Base-by-base conservation (phyloP, 768 basidiomycete genomes). In the Russula ochroleuca region DNA sequence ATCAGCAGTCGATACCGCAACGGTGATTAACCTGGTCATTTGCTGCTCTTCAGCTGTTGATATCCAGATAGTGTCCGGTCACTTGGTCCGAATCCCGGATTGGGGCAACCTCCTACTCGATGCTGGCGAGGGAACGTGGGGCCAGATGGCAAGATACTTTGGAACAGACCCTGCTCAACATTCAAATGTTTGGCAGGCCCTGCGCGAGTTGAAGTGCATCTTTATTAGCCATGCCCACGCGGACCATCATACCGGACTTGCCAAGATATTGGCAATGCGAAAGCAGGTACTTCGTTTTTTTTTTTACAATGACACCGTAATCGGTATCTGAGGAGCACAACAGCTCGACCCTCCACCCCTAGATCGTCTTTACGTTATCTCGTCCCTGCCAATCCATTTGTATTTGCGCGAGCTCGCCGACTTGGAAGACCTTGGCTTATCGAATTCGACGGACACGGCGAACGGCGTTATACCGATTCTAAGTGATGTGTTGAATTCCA, bases 151-250 rank as follows among this genome's bases (percentile, higher is more conserved):
- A 3, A 81, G 96, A 4, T 82, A 86, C 53, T 95, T 87, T 70
- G 94, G 94, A 1, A 70, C 77, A 19, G 78, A 81, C 40, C 70
- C 68, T 5, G 64, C 69, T 1, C 69, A 70, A 5, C 62, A 73
- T 0, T 66, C 70, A 11, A 79, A 78, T 59, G 83, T 83, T 3
- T 83, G 83, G 79, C 71, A 83, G 14, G 78, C 87, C 15, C 76
- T 94, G 57, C 77, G 85, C n/a, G 78, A 88, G 55, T 73, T 94
- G 14, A 87, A 83, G 69, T 85, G 90, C 71, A 81, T 98, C 41
- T 97, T 87, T 73, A 78, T 96, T 64, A 93, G 90, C 65, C 96
- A 98, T 72, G 82, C 89, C 68, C 96, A 97, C 70, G 95, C 82
- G 0, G 96, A 98, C 71, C 96, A 98, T 73, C 95, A 97, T 71